Evolutionary conservation across 1,284 basidiomycete genomes (phyloP).

Genomic region (Peniophora sp.): DNA sequence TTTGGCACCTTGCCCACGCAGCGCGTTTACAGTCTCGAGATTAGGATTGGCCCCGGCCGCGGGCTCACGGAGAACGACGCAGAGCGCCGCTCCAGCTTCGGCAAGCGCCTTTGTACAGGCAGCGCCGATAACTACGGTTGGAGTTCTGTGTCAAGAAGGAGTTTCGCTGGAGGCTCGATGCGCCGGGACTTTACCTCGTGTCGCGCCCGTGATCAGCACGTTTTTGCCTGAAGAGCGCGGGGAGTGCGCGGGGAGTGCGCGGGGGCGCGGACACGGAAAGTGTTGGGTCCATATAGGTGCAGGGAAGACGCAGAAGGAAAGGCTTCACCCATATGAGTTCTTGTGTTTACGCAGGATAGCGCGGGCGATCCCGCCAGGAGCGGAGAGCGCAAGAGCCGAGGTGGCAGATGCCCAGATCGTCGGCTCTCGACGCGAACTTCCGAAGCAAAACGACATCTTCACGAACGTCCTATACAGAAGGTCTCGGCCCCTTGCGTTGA

Average conservation of each 20-base stretch:
- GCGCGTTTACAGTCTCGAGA: conserved; percentile 47
- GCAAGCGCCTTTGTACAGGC: conserved; percentile 68
- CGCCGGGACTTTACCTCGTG: conserved; percentile 37
- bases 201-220: conserved; percentile 66
- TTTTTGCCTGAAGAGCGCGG: conserved; percentile 53
- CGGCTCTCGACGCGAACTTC: too few species aligned
- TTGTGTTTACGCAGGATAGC: conserved; percentile 20
- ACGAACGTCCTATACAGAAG: too few species aligned
- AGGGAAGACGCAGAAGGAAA: conserved; percentile 1
- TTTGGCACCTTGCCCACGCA: conserved; percentile 34
- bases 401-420: background rate
- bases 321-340: background rate
- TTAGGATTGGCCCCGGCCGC: conserved; percentile 32
- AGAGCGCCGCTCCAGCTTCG: conserved; percentile 75
- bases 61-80: conserved; percentile 63
- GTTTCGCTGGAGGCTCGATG: conserved; percentile 2
- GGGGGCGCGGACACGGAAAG: conserved; percentile 37
- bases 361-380: conserved; percentile 12
- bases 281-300: conserved; percentile 32
- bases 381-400: background rate
- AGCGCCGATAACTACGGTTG: conserved; percentile 58
- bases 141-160: conserved; percentile 8
- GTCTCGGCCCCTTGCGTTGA: too few species aligned
- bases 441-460: too few species aligned
- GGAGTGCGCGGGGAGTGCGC: too few species aligned